phyloP scores from a whole-genome alignment of 768 basidiomycete species.

The Podaxis sp. region DNA sequence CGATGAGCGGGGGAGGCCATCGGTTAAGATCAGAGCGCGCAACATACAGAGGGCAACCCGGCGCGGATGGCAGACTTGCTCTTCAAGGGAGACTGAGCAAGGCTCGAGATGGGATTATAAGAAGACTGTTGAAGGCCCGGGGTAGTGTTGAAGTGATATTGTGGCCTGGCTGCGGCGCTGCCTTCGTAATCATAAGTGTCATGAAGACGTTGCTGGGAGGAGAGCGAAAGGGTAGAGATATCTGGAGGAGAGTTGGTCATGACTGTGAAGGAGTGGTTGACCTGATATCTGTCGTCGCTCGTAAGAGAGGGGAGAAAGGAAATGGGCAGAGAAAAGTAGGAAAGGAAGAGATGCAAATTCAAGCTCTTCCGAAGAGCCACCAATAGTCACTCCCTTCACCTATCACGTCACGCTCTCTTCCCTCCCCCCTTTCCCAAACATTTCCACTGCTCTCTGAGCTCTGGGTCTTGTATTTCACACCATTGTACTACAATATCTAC shows the following conservation, averaged over 20 bases:
- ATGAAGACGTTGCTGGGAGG: slow-evolving; percentile 78
- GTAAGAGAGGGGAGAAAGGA: slow-evolving; percentile 30
- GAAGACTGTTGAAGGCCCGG: slow-evolving; percentile 53
- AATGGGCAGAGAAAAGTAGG: slow-evolving; percentile 27
- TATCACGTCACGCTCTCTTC: slow-evolving; percentile 1
- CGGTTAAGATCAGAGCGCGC: slow-evolving; percentile 20
- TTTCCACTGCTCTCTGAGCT: neutral
- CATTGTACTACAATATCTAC: neutral
- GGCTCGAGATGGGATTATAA: slow-evolving; percentile 55
- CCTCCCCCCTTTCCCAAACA: neutral
- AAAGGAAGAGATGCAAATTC: slow-evolving; percentile 21
- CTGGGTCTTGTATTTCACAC: neutral
- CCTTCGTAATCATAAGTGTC: slow-evolving; percentile 85
- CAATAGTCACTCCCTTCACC: neutral
- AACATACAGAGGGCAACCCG: slow-evolving; percentile 71
- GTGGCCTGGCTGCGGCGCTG: slow-evolving; percentile 50
- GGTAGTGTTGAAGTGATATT: slow-evolving; percentile 71
- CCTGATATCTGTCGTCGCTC: slow-evolving; percentile 27
- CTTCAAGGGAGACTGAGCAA: slow-evolving; percentile 71
- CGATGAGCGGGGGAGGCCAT: slow-evolving; percentile 20
- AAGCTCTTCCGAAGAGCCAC: neutral
- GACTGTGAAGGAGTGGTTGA: slow-evolving; percentile 34
- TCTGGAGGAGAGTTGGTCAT: slow-evolving; percentile 85
- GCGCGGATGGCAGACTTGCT: slow-evolving; percentile 60
- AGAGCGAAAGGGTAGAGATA: slow-evolving; percentile 74